phyloP scores from a whole-genome alignment of 495 filamentous ascomycete genomes.

The Eremomyces bilateralis region DNA sequence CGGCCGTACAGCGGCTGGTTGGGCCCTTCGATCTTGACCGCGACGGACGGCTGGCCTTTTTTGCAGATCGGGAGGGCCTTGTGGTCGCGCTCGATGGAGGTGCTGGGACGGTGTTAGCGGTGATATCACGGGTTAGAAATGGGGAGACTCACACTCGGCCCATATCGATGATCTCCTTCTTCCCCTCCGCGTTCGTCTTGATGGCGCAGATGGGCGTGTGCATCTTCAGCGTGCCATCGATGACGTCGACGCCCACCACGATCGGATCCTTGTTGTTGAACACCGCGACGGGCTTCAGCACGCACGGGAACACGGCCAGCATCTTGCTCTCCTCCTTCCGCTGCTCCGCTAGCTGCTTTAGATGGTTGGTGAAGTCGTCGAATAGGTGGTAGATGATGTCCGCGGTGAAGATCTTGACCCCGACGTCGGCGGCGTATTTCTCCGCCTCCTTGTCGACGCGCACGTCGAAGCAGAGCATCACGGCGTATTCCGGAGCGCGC shows the following conservation, averaged over 20 bases:
- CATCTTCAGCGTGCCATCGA: slow-evolving; percentile 66
- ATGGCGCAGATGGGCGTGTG: slow-evolving; percentile 77
- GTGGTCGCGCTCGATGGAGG: slow-evolving; percentile 92
- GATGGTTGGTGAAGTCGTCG: slow-evolving; percentile 87
- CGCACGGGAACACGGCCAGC: slow-evolving; percentile 89
- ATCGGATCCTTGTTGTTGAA: slow-evolving; percentile 99
- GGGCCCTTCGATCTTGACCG: slow-evolving; percentile 88
- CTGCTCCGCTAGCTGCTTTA: slow-evolving; percentile 62
- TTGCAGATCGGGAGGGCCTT: slow-evolving; percentile 81
- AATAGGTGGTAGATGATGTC: slow-evolving; percentile 99
- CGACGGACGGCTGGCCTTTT: slow-evolving; percentile 88
- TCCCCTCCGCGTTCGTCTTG: slow-evolving; percentile 55
- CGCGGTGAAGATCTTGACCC: slow-evolving; percentile 95
- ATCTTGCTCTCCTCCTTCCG: slow-evolving; percentile 93
- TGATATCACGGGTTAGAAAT: not conserved
- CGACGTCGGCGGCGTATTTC: slow-evolving; percentile 76
- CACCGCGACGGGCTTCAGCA: slow-evolving; percentile 68
- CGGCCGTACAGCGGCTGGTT: slow-evolving; percentile 92
- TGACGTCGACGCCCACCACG: slow-evolving; percentile 84
- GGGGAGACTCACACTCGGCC: slow-evolving; percentile 75
- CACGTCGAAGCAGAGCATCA: slow-evolving; percentile 99
- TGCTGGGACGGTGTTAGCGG: slow-evolving; percentile 26
- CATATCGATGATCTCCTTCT: slow-evolving; percentile 60
- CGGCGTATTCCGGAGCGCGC: slow-evolving; percentile 82
- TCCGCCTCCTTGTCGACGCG: slow-evolving; percentile 95